Evolutionary conservation across 2,329 filamentous ascomycete species (phyloP).

Genomic region (Ceratocystis lukuohia): DNA sequence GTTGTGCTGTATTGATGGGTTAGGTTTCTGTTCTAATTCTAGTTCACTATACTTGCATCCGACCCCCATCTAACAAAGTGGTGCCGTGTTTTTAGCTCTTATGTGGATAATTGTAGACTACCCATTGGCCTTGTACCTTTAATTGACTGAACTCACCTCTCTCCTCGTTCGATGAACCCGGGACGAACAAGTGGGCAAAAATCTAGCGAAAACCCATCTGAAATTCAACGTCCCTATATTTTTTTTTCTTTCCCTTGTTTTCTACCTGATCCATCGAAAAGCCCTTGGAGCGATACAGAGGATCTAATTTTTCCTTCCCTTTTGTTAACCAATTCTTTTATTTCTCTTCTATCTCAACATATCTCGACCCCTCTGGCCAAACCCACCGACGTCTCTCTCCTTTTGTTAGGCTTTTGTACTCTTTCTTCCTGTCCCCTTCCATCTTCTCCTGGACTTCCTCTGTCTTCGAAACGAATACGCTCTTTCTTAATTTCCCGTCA

Average conservation of each 20-base stretch:
- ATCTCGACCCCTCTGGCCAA: slow-evolving; percentile 6
- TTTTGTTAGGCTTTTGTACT: not conserved
- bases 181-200: slow-evolving; percentile 6
- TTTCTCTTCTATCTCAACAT: slow-evolving; percentile 7
- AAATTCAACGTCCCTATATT: slow-evolving; percentile 7
- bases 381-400: slow-evolving; percentile 2
- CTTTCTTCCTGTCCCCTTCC: slow-evolving; percentile 7
- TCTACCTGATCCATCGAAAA: slow-evolving; percentile 6
- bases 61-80: slow-evolving; percentile 3
- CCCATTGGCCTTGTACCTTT: slow-evolving; percentile 5
- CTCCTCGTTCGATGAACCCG: not conserved
- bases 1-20: not conserved
- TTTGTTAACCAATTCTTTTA: slow-evolving; percentile 1
- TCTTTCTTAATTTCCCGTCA: slow-evolving; percentile 31
- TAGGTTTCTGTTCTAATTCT: not conserved
- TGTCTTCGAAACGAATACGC: slow-evolving; percentile 1
- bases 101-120: not conserved
- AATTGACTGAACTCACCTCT: not conserved
- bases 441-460: not conserved
- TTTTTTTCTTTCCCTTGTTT: slow-evolving; percentile 4
- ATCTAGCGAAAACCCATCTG: not conserved
- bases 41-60: slow-evolving; percentile 10
- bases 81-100: slow-evolving; percentile 7
- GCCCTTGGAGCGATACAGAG: not conserved
- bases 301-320: not conserved